Conservation (phyloP, 108 stramenopile species). For the Epithemia pelagica region DNA sequence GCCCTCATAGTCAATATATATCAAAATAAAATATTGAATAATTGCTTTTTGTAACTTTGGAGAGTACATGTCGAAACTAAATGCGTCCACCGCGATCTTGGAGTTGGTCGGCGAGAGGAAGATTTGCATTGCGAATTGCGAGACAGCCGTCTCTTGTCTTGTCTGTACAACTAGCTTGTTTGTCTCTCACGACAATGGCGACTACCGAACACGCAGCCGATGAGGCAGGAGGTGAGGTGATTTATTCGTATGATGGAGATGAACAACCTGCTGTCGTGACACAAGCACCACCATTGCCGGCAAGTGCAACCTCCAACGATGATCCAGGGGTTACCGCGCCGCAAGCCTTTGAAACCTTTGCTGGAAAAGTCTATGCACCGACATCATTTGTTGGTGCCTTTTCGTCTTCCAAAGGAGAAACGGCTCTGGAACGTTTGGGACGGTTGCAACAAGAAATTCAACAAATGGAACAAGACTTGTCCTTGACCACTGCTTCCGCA, state of each 20-base stretch:
- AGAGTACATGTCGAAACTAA: too few relatives aligned
- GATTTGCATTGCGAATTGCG: too few relatives aligned
- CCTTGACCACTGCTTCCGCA: constrained; percentile 8
- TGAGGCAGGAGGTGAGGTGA: constrained; percentile 75
- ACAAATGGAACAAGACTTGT: constrained; percentile 29
- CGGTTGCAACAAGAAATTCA: constrained; percentile 36
- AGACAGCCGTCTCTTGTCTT: too few relatives aligned
- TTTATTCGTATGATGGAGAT: constrained; percentile 69
- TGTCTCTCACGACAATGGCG: too few relatives aligned
- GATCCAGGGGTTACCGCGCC: constrained; percentile 14
- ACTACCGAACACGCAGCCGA: constrained; percentile 38
- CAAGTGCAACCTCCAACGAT: neutral
- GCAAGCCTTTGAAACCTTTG: constrained; percentile 41
- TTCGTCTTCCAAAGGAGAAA: constrained; percentile 11
- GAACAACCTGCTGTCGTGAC: constrained; percentile 34
- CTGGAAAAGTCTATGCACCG: constrained; percentile 28
- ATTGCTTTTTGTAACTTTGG: too few relatives aligned
- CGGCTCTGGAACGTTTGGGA: constrained; percentile 32
- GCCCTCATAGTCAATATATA: too few relatives aligned
- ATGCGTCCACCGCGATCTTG: too few relatives aligned
- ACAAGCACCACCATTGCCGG: constrained; percentile 3
- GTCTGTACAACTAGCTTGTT: too few relatives aligned
- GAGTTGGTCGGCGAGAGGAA: too few relatives aligned
- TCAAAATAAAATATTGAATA: too few relatives aligned
- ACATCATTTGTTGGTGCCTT: neutral